Base-by-base conservation (phyloP, 305 asterid genomes). In the Petunia hybrid region DNA sequence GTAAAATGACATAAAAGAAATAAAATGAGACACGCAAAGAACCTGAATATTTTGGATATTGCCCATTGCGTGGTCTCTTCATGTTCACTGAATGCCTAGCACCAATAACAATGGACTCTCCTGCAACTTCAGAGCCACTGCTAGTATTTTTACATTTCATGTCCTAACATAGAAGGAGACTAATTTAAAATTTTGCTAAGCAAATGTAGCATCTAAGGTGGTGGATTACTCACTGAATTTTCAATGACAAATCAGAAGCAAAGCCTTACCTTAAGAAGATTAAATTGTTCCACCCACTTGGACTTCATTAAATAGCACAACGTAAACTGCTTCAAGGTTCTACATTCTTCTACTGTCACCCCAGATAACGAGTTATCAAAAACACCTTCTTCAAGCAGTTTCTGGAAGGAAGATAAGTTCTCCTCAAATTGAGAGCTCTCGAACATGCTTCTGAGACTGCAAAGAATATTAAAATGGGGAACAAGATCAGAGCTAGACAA, bases 241-340 rank as follows among this genome's bases (percentile, higher is more conserved):
- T 22, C 73, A 53, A 73, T 36, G 62, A 71, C 36, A 51, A 51
- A 51, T 73, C 78, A 73, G 61, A 16, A 40, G 76, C 63, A 78
- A 42, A 80, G 55, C 45, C 92, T 69, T 76, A 93, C 98, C 97
- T 93, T 88, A 77, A 87, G 81, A 57, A 42, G 76, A 78, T 82
- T 84, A 85, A 89, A 89, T n/a, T 90, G 88, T 80, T 91, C 93
- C 79, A 92, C 91, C 98, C 98, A 93, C 83, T 89, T 91, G 5
- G 93, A 92, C 83, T 92, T 91, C 40, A 84, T 71, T 77, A 80
- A 80, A 87, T 88, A 87, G 92, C 89, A 87, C 65, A 93, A 80
- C 57, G 89, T 83, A 60, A 83, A 80, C 82, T 86, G 88, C 93
- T 89, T 93, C 82, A 93, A 73, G 83, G 79, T 81, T 85, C 84